Conservation (phyloP, 2,329 filamentous ascomycete species). For the Thielaviopsis punctulata region DNA sequence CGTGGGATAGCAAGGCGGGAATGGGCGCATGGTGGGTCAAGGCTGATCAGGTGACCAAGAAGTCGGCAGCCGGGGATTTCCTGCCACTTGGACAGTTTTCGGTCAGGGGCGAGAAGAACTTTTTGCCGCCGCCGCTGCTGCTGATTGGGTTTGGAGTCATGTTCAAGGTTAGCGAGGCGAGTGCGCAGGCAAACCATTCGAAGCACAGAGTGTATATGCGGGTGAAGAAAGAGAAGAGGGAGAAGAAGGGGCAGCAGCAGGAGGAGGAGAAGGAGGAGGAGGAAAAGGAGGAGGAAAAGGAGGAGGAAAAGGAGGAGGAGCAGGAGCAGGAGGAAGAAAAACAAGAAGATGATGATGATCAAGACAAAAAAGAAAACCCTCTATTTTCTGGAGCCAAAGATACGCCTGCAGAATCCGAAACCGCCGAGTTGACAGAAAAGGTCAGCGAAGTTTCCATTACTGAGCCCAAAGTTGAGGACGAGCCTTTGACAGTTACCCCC, state of each 20-base stretch:
- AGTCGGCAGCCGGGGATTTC: constrained; percentile 61
- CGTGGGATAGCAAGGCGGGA: constrained; percentile 91
- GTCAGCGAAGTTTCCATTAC: neutral
- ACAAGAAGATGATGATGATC: neutral
- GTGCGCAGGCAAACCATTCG: constrained; percentile 53
- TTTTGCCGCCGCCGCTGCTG: constrained; percentile 70
- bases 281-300: constrained; percentile 15
- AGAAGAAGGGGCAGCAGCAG: constrained; percentile 4
- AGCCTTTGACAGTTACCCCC: constrained; percentile 9
- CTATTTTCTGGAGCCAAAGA: neutral
- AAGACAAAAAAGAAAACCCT: constrained; percentile 1
- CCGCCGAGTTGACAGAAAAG: neutral
- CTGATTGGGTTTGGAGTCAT: constrained; percentile 75
- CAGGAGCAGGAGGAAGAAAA: constrained; percentile 21
- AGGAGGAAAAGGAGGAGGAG: constrained; percentile 17
- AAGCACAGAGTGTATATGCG: constrained; percentile 37
- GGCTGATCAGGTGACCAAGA: constrained; percentile 80
- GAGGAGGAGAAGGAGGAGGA: constrained; percentile 19
- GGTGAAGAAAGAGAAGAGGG: constrained; percentile 13
- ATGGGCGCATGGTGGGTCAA: constrained; percentile 96
- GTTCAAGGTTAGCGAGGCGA: constrained; percentile 80
- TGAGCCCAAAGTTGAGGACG: constrained; percentile 9
- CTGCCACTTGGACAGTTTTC: constrained; percentile 63
- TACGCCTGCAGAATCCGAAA: neutral
- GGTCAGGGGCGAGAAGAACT: constrained; percentile 77